A percentile compares a stretch with the other conserved stretches of the same genome.
Conservation (phyloP, 1,284 basidiomycete species). For the Heterobasidion annosum region DNA sequence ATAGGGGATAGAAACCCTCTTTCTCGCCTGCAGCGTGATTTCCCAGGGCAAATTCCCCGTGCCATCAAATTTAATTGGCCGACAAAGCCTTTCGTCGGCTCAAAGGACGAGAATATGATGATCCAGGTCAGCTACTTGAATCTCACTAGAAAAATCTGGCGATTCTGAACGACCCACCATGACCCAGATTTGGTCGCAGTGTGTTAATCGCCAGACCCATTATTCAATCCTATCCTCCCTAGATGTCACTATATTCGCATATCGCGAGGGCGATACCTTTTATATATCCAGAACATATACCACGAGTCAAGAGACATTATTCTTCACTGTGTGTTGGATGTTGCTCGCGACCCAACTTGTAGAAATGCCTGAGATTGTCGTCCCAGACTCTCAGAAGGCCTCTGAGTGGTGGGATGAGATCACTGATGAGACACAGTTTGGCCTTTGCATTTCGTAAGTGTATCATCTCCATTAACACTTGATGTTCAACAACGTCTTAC, state of each 20-base stretch:
- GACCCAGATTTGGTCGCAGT: conserved; percentile 1
- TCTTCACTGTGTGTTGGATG: neutral
- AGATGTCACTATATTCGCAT: neutral
- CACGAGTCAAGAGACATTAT: neutral
- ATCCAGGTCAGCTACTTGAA: neutral
- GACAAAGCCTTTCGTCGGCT: too few species aligned
- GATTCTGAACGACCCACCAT: neutral
- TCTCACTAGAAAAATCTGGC: neutral
- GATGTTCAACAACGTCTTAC: too few species aligned
- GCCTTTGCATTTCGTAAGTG: neutral
- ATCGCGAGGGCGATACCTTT: neutral
- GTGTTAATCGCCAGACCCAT: neutral
- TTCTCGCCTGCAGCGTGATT: neutral
- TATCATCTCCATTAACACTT: too few species aligned
- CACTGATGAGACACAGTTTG: neutral
- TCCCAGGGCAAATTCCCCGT: neutral
- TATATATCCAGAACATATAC: neutral
- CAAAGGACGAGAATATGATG: neutral
- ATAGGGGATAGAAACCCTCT: neutral
- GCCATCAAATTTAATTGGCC: neutral
- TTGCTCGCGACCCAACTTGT: neutral
- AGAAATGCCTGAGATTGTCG: neutral
- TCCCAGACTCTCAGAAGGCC: neutral
- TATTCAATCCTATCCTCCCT: neutral
- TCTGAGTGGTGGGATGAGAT: neutral